Evolutionary conservation across 805 yeast species (phyloP).

Genomic region (Myxozyma neglecta): DNA sequence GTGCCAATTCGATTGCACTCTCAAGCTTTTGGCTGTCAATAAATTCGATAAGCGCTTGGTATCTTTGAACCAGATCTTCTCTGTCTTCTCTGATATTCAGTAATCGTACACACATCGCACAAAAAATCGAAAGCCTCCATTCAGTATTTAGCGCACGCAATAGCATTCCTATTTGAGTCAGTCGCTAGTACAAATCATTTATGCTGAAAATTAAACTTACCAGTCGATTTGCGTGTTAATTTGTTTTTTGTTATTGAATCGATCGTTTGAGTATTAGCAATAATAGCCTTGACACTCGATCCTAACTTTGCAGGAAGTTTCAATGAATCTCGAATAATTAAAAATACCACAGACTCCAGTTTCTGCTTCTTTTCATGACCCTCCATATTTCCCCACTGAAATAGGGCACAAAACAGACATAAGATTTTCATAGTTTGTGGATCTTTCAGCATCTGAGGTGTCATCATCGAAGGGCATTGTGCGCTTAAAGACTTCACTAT

Average conservation of each 20-base stretch:
- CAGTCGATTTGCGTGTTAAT: constrained; percentile 11
- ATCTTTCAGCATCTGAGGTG: constrained; percentile 12
- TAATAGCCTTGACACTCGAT: constrained; percentile 50
- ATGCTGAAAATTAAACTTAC: constrained; percentile 34
- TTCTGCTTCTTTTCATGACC: not conserved
- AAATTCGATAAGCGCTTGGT: constrained; percentile 30
- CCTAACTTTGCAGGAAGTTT: constrained; percentile 49
- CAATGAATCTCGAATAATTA: constrained; percentile 66
- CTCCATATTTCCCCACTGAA: constrained; percentile 48
- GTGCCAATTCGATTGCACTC: constrained; percentile 54
- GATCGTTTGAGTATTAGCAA: constrained; percentile 41
- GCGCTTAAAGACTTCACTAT: no score
- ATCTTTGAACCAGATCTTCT: constrained; percentile 2
- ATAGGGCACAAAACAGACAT: constrained; percentile 53
- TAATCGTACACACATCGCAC: constrained; percentile 37
- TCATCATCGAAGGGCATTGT: not conserved
- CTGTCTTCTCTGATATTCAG: not conserved
- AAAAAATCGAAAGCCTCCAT: constrained; percentile 49
- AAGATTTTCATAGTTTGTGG: constrained; percentile 38
- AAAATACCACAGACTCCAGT: constrained; percentile 45
- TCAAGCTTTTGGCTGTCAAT: constrained; percentile 44
- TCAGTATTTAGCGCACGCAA: constrained; percentile 52
- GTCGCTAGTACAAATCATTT: not conserved
- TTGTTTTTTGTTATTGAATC: not conserved
- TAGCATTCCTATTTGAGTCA: constrained; percentile 50